These are phyloP conservation scores for Eucalyptus urophylla DNA, from an alignment of 345 rosid species.

Conservation along the genomic window DNA sequence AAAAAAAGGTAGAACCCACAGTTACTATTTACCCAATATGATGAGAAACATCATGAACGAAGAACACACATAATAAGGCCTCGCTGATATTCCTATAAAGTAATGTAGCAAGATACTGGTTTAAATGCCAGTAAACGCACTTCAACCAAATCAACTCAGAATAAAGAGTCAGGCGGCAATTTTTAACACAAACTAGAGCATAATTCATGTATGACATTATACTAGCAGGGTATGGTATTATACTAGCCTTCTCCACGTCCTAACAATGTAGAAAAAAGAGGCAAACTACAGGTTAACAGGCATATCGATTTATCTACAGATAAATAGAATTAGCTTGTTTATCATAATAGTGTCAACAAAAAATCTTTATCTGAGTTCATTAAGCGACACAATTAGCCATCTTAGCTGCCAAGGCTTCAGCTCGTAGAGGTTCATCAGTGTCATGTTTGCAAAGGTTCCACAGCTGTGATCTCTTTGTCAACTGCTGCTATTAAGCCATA, in stretches of 20 bases:
- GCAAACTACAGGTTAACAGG: neutral
- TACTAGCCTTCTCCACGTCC: neutral
- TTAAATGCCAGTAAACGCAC: neutral
- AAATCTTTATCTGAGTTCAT: neutral
- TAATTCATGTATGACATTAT: neutral
- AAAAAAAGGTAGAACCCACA: neutral
- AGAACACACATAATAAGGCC: neutral
- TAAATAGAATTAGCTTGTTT: neutral
- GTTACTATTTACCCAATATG: neutral
- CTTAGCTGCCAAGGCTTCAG: neutral
- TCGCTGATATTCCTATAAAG: neutral
- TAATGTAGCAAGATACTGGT: neutral
- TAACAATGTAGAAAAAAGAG: neutral
- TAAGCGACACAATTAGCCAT: neutral
- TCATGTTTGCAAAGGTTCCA: neutral
- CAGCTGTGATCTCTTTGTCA: neutral
- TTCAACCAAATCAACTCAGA: neutral
- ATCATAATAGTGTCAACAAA: neutral
- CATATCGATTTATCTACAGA: neutral
- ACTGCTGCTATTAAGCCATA: neutral
- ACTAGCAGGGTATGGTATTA: neutral
- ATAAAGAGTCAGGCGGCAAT: neutral
- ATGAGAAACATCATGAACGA: neutral
- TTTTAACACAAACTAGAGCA: neutral
- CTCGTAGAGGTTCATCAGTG: neutral